Evolutionary conservation across 805 yeast genomes (phyloP).

Genomic region (Naumovozyma castellii): DNA sequence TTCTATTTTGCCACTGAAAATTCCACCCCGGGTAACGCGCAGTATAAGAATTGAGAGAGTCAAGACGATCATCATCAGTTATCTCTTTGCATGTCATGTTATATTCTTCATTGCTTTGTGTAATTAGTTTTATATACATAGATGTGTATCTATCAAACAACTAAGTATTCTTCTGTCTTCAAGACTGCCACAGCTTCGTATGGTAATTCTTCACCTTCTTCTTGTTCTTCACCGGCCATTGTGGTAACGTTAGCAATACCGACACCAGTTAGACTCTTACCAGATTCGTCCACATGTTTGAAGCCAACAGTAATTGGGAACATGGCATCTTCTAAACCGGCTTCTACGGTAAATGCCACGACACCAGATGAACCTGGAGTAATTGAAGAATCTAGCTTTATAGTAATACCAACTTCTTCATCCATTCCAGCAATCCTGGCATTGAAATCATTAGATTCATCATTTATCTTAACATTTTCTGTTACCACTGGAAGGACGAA

Average conservation of each 20-base stretch:
- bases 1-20: neutral
- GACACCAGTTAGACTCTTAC: constrained; percentile 46
- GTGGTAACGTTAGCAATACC: constrained; percentile 50
- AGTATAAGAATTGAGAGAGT: no score
- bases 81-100: neutral
- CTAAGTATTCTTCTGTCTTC: constrained; percentile 48
- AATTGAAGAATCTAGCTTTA: constrained; percentile 47
- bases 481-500: constrained; percentile 57
- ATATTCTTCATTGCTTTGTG: neutral
- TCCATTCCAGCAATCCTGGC: constrained; percentile 48
- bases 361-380: constrained; percentile 52
- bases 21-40: neutral
- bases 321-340: constrained; percentile 67
- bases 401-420: constrained; percentile 56
- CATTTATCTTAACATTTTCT: constrained; percentile 42
- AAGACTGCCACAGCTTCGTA: constrained; percentile 56
- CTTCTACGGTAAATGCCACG: constrained; percentile 69
- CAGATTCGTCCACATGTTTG: constrained; percentile 33
- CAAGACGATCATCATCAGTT: no score
- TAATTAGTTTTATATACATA: neutral
- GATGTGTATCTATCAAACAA: constrained; percentile 38
- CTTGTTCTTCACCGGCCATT: constrained; percentile 24
- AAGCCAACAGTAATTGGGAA: constrained; percentile 81
- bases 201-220: constrained; percentile 51
- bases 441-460: constrained; percentile 39